Evolutionary conservation across 805 yeast genomes (phyloP), one percentile per base, ranked within the genome.

Genomic region (Pichia sporocuriosa): DNA sequence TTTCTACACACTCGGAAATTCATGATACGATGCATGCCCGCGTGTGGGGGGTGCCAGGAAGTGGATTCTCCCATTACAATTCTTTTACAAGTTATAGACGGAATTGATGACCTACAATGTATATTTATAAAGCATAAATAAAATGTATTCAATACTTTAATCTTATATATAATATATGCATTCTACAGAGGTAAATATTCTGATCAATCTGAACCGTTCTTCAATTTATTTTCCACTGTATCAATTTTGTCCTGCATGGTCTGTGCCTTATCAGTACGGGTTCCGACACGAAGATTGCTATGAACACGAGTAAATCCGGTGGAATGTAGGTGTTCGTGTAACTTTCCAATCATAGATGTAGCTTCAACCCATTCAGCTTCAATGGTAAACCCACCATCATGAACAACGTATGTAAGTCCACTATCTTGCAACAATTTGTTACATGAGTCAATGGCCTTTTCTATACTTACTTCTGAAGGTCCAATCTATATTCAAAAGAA

Each of bases 301-400:
- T 87, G 96, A 40, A 86, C 77, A 57, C 96, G 70, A 11, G 81
- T 71, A 12, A 83, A 77, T 0, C 94, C 94, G 45, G 72, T 66
- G 4, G 68, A 68, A 53, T 87, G 96, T 39, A 84, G 71, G 34
- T 66, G 66, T 53, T 80, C 78, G 55, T 87, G 96, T 51, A 85
- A 64, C 50, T 76, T 72, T 7, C 95, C 95, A 51, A 87, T 81
- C 40, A 84, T 61, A 26, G 69, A 75, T 76, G 79, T 81, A 2
- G 87, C 96, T 40, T 81, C 86, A 52, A 78, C 77, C 95, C 95
- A 87, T 13, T 87, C 88, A 1, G 96, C 96, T 52, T 83, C 82
- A 43, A 56, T 47, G 1, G 96, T 87, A 11, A 95, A 87, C 2
- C 96, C 96, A 2, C 96, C 96, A 50, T 90, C 82, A 62, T 87